Evolutionary conservation across 139 green algal species (phyloP), one percentile per base, ranked within the genome.

Genomic region (Chlamydomonas sphaeroides): DNA sequence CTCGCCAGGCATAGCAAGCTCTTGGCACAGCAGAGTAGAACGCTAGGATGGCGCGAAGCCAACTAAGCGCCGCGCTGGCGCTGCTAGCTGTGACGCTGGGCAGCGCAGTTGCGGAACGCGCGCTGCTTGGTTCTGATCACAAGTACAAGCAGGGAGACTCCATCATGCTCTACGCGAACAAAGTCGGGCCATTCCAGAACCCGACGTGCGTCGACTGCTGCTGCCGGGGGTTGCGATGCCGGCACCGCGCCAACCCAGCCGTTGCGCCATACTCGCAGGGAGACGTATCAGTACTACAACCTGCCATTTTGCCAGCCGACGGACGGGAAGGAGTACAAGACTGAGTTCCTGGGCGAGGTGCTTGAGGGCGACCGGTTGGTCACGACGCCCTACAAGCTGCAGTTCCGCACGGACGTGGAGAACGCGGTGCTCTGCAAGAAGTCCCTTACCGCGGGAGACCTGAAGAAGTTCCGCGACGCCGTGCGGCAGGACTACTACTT

Each of bases 401-500:
- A 84, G 38, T 99, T 99, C 90, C 57, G 86, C 8, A 88, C 89
- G 35, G 93, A 99, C 79, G 86, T 94, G 48, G 92, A 97, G 35
- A 93, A 95, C 53, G 81, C 92, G 53, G 81, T 89, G 32, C 88
- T 99, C 45, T 99, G 97, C 75, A 92, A 85, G 11, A 92, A 94
- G 74, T 86, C 87, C 42, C 89, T 99, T 18, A 90, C 57, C 32
- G n/a, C 39, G 4, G 87, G 94, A 28, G 96, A 99, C 25, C 68
- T 99, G 45, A 78, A 94, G 35, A 90, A 91, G 57, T 95, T 99
- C 36, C 83, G 95, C 0, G 85, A 93, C 56, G 93, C 95, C 17
- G 88, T 99, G 20, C 85, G 90, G 65, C 86, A 96, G 72, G 97
- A 99, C 83, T 99, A 98, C 87, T 99, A 99, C 90, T 99, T 99